Conservation (phyloP, 2,329 filamentous ascomycete species). For the Alternaria panax region DNA sequence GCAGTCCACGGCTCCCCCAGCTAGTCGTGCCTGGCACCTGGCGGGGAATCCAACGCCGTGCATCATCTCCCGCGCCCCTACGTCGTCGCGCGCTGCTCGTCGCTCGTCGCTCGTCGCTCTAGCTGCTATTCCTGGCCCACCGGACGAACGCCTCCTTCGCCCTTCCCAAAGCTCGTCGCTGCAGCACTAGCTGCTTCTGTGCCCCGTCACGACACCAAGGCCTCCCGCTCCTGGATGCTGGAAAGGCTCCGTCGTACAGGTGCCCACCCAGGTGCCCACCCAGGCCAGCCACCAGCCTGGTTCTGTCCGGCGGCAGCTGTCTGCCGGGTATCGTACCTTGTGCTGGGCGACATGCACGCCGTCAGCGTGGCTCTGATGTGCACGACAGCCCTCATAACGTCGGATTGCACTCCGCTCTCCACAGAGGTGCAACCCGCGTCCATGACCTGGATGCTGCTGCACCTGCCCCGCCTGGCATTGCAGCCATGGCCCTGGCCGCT, state of each 20-base stretch:
- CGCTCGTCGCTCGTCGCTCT: no score
- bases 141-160: conserved; percentile 29
- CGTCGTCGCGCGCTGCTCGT: no score
- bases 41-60: conserved; percentile 26
- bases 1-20: conserved; percentile 3
- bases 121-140: conserved; percentile 38
- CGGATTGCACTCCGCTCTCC: conserved; percentile 36
- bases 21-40: conserved; percentile 19
- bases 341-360: conserved; percentile 34
- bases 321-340: conserved; percentile 38
- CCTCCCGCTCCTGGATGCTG: conserved; percentile 38
- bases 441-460: conserved; percentile 25
- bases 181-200: conserved; percentile 35
- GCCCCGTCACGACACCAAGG: conserved; percentile 26
- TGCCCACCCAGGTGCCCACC: conserved; percentile 25
- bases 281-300: conserved; percentile 43
- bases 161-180: conserved; percentile 32
- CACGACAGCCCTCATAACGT: conserved; percentile 34
- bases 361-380: conserved; percentile 35
- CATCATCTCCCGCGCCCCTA: conserved; percentile 30
- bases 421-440: conserved; percentile 13
- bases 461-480: conserved; percentile 21
- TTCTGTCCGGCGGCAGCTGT: conserved; percentile 45
- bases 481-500: not conserved
- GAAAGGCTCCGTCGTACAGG: conserved; percentile 34